These are phyloP conservation scores for Phialophora chinensis DNA, from an alignment of 2,329 filamentous ascomycete species.

Conservation along the genomic window DNA sequence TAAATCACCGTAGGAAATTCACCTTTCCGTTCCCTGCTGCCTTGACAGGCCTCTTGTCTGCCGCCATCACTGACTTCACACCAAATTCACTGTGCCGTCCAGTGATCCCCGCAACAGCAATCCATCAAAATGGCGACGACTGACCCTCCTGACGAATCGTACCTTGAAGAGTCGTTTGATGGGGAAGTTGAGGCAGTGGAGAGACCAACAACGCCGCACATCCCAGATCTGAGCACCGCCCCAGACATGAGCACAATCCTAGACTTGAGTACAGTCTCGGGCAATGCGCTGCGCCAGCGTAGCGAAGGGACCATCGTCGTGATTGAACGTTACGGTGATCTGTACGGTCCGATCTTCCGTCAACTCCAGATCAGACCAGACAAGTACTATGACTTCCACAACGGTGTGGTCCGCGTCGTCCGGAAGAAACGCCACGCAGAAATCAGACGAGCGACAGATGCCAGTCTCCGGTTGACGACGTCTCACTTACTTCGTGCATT, in stretches of 20 bases:
- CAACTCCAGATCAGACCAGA: conserved; percentile 34
- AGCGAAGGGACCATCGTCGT: conserved; percentile 4
- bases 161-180: neutral
- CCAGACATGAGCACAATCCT: neutral
- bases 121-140: neutral
- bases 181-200: neutral
- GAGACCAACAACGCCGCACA: neutral
- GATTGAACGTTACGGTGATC: conserved; percentile 16
- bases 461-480: conserved; percentile 21
- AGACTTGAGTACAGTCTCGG: conserved; percentile 20
- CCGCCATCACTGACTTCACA: neutral
- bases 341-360: conserved; percentile 28
- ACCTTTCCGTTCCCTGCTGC: neutral
- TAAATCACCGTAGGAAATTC: neutral
- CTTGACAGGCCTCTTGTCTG: neutral
- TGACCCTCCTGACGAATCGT: neutral
- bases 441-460: conserved; percentile 22
- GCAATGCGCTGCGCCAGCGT: conserved; percentile 24
- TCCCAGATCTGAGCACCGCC: neutral
- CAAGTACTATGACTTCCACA: conserved; percentile 28
- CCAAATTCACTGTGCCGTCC: neutral
- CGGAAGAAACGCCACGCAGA: conserved; percentile 29
- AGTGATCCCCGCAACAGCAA: neutral
- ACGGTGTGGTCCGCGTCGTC: conserved; percentile 25
- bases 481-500: conserved; percentile 25